Conservation (phyloP, 139 green algal species). For the Chlorella ohadii region DNA sequence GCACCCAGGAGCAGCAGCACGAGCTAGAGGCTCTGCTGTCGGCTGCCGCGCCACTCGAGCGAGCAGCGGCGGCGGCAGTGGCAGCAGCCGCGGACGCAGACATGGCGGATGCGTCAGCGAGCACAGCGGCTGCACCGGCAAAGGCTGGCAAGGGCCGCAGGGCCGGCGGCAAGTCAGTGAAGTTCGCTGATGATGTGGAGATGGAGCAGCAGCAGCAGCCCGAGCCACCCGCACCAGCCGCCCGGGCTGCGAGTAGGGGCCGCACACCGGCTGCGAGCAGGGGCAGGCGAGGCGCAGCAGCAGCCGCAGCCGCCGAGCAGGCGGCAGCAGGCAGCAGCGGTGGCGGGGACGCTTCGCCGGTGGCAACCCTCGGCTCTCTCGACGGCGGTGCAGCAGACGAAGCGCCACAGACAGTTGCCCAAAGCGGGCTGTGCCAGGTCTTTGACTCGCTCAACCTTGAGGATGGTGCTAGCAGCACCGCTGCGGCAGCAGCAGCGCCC, state of each 20-base stretch:
- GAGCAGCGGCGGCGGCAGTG: not conserved
- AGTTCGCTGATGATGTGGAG: conserved; percentile 24
- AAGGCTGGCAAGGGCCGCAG: not conserved
- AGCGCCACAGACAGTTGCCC: not conserved
- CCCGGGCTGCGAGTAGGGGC: not conserved
- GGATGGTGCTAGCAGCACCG: not conserved
- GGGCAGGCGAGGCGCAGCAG: not conserved
- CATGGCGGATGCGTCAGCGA: not conserved
- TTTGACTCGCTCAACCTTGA: conserved; percentile 31
- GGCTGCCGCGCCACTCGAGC: not conserved
- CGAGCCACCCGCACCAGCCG: not conserved
- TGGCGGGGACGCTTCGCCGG: not conserved
- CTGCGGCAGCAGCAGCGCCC: not conserved
- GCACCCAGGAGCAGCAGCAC: conserved; percentile 29
- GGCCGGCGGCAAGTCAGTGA: conserved; percentile 22
- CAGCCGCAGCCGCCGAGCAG: conserved; percentile 11
- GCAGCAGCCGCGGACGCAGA: not conserved
- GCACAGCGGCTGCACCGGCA: not conserved
- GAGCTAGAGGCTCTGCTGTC: conserved; percentile 23
- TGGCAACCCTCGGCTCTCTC: not conserved
- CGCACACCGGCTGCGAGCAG: conserved; percentile 23
- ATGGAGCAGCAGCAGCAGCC: not conserved
- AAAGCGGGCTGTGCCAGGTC: conserved; percentile 18
- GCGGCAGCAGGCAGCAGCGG: not conserved
- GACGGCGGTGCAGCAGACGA: not conserved